These are phyloP conservation scores for Coemansia sp. DNA, from an alignment of 192 early-diverging fungal species.

Conservation along the genomic window DNA sequence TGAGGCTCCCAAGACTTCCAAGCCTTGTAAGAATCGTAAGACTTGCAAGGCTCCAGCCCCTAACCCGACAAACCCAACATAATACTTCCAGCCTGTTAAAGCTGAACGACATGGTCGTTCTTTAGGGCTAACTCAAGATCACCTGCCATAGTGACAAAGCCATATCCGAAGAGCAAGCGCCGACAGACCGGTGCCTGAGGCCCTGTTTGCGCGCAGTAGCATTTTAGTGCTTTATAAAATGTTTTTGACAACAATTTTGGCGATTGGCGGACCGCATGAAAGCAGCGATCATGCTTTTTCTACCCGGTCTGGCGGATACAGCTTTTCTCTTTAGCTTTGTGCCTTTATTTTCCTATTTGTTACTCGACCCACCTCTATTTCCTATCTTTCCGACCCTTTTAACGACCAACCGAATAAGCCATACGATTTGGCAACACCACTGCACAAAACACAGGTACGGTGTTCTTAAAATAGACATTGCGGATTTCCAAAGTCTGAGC, in stretches of 20 bases:
- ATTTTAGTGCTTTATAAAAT: too few species aligned
- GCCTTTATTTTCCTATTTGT: not conserved
- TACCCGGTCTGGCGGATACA: not conserved
- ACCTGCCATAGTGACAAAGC: not conserved
- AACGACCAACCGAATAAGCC: not conserved
- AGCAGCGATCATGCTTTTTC: not conserved
- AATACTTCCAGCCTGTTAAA: too few species aligned
- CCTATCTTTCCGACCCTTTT: not conserved
- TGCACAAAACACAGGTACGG: not conserved
- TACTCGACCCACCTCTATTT: not conserved
- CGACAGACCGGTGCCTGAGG: not conserved
- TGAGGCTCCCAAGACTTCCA: too few species aligned
- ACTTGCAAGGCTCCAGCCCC: too few species aligned
- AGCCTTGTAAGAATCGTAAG: too few species aligned
- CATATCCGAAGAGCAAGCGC: slow-evolving; percentile 1
- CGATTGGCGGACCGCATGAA: slow-evolving; percentile 13
- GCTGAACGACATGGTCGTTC: too few species aligned
- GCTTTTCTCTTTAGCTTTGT: not conserved
- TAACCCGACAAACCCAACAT: too few species aligned
- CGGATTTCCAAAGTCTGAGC: too few species aligned
- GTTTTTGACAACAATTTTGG: not conserved
- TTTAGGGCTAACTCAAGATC: too few species aligned
- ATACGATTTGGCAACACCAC: not conserved
- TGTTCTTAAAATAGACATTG: not conserved
- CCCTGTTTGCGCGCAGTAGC: not conserved